phyloP scores from a whole-genome alignment of 2,329 filamentous ascomycete species.

The Talaromyces sp. region DNA sequence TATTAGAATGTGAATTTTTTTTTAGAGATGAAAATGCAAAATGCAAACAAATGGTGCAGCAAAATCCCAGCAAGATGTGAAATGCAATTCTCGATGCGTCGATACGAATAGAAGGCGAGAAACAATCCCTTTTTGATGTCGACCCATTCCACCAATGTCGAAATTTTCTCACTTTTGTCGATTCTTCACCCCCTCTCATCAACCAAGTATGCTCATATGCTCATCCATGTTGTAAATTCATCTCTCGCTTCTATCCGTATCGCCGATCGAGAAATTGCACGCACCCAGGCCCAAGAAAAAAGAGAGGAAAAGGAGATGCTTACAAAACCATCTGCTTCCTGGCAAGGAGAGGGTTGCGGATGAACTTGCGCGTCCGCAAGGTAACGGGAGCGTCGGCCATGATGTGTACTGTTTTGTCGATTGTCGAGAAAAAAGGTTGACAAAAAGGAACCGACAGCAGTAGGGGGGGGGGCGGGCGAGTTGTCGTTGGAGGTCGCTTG shows the following conservation, averaged over 20 bases:
- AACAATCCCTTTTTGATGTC: background rate
- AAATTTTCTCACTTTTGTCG: background rate
- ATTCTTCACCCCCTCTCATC: background rate
- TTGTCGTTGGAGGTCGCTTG: slow-evolving; percentile 19
- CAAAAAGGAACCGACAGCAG: background rate
- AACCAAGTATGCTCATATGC: background rate
- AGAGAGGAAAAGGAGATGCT: slow-evolving; percentile 42
- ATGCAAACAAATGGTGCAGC: too few relatives aligned
- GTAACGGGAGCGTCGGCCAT: slow-evolving; percentile 83
- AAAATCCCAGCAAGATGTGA: background rate
- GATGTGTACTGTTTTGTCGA: slow-evolving; percentile 49
- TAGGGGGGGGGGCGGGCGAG: background rate
- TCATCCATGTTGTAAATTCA: background rate
- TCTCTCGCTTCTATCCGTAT: background rate
- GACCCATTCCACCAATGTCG: background rate
- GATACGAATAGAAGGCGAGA: background rate
- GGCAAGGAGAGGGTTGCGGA: slow-evolving; percentile 97
- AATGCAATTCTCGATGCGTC: background rate
- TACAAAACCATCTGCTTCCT: slow-evolving; percentile 99
- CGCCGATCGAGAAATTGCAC: background rate
- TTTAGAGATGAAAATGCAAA: too few relatives aligned
- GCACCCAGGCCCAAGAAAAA: slow-evolving; percentile 3
- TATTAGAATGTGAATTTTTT: slow-evolving; percentile 5
- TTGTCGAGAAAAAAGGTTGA: slow-evolving; percentile 1
- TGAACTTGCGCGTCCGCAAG: slow-evolving; percentile 99